Evolutionary conservation across 2,329 filamentous ascomycete genomes (phyloP).

Genomic region (Colletotrichum musae): DNA sequence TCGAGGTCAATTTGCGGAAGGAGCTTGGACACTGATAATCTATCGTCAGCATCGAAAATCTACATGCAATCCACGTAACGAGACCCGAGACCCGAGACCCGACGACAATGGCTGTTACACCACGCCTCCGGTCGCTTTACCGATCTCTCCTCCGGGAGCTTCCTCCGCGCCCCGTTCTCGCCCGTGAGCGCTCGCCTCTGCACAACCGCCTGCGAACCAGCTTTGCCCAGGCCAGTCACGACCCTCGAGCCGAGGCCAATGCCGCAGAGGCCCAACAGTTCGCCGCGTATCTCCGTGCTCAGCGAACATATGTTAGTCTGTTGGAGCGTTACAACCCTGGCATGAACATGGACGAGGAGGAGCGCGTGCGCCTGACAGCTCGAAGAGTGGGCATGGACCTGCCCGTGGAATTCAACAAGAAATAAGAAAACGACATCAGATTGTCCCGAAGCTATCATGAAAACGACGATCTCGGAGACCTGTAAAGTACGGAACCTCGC

Average conservation of each 20-base stretch:
- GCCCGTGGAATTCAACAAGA: conserved; percentile 71
- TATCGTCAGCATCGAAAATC: neutral
- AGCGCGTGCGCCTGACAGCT: conserved; percentile 86
- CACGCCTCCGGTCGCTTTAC: conserved; percentile 81
- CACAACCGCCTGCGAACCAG: conserved; percentile 77
- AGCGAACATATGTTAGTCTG: conserved; percentile 84
- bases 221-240: conserved; percentile 61
- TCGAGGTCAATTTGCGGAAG: too few relatives aligned
- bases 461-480: neutral
- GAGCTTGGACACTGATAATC: too few relatives aligned
- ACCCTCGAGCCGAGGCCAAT: conserved; percentile 44
- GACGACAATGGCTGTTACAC: conserved; percentile 51
- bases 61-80: neutral
- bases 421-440: conserved; percentile 10
- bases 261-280: conserved; percentile 78
- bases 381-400: conserved; percentile 92
- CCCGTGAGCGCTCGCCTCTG: conserved; percentile 74
- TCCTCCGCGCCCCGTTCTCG: conserved; percentile 75
- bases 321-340: conserved; percentile 95
- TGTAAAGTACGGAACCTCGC: neutral
- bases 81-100: neutral
- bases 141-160: conserved; percentile 91
- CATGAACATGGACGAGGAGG: conserved; percentile 88
- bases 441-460: neutral
- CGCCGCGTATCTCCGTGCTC: conserved; percentile 85